Evolutionary conservation across 23 red algal species (phyloP).

Genomic region (Chondrus crispus): DNA sequence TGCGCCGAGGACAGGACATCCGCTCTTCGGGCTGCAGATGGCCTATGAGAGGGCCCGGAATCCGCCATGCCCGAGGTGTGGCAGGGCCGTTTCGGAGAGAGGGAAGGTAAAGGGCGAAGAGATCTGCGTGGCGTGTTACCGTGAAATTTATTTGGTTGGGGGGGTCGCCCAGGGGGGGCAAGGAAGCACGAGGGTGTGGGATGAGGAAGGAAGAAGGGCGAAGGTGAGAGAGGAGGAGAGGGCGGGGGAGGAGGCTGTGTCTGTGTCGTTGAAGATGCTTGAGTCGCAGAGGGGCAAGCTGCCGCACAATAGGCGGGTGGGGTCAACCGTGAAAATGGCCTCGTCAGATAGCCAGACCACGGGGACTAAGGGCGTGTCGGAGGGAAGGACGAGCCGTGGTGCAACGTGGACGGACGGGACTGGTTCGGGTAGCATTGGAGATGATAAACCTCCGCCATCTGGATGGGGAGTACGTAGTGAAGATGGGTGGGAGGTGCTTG

Average conservation of each 20-base stretch:
- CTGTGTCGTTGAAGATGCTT: neutral
- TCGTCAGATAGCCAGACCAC: neutral
- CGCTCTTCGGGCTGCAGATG: constrained; percentile 19
- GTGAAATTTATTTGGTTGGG: constrained; percentile 15
- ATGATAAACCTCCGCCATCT: neutral
- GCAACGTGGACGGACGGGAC: neutral
- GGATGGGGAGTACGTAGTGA: neutral
- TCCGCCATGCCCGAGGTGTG: constrained; percentile 37
- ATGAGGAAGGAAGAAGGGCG: neutral
- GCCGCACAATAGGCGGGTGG: neutral
- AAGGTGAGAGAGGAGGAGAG: no score
- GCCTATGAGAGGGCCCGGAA: neutral
- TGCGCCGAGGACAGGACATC: neutral
- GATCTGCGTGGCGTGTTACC: constrained; percentile 32
- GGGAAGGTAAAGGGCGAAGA: neutral
- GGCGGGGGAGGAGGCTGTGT: neutral
- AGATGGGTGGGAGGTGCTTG: constrained; percentile 60
- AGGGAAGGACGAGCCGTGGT: neutral
- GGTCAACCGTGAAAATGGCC: neutral
- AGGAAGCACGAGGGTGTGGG: neutral
- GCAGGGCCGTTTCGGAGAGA: neutral
- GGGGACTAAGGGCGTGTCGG: neutral
- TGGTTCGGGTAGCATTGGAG: neutral
- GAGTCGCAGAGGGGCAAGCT: no score
- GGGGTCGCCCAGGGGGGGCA: neutral